Evolutionary conservation across 2,329 filamentous ascomycete genomes (phyloP).

Genomic region (Diaporthe citrichinensis): DNA sequence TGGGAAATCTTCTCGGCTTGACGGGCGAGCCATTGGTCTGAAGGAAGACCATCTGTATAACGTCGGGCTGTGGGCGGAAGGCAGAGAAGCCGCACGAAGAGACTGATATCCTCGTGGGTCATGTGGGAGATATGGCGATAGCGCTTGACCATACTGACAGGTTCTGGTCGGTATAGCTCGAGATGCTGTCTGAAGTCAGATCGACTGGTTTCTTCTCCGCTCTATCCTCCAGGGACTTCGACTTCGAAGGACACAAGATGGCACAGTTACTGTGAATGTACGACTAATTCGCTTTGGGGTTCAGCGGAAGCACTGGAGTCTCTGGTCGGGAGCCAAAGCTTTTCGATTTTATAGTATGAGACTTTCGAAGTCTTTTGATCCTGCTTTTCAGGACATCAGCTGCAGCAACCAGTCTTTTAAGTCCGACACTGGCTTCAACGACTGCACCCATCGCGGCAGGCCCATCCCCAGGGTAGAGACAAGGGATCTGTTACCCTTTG

Average conservation of each 20-base stretch:
- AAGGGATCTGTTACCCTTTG: conserved; percentile 20
- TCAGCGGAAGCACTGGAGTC: background rate
- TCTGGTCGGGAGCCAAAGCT: background rate
- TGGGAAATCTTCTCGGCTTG: conserved; percentile 52
- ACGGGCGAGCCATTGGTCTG: conserved; percentile 53
- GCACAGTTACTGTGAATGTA: background rate
- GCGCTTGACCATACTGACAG: conserved; percentile 37
- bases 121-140: conserved; percentile 47
- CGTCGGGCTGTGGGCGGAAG: conserved; percentile 52
- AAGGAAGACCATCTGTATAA: conserved; percentile 48
- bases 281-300: background rate
- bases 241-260: background rate
- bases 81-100: conserved; percentile 55
- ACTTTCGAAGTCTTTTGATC: conserved; percentile 10
- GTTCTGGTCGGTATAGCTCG: background rate
- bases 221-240: background rate
- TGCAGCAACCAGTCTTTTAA: conserved; percentile 11
- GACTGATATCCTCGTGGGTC: conserved; percentile 47
- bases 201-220: background rate
- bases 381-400: conserved; percentile 17
- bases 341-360: background rate
- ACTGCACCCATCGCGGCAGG: background rate
- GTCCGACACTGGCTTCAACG: background rate
- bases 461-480: background rate
- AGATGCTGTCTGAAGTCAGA: background rate